phyloP scores from a whole-genome alignment of 768 basidiomycete genomes.

The Polyporus arcularius region DNA sequence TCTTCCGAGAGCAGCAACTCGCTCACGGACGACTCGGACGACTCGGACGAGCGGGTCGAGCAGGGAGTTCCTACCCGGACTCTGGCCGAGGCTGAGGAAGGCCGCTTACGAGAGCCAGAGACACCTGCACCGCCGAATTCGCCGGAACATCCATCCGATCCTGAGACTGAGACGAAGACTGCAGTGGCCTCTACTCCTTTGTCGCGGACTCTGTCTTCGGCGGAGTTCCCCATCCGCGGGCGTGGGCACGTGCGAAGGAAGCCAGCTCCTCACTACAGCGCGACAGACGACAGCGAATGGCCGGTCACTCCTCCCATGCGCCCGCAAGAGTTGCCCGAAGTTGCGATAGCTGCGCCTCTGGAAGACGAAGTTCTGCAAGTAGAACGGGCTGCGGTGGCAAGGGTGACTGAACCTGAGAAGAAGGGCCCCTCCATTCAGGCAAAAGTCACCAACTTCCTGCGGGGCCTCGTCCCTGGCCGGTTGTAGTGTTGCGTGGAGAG shows the following conservation, averaged over 20 bases:
- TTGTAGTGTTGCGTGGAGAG: no score
- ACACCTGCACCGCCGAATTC: neutral
- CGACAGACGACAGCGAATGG: conserved; percentile 1
- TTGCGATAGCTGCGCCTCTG: conserved; percentile 2
- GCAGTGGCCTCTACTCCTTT: neutral
- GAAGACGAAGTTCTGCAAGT: conserved; percentile 1
- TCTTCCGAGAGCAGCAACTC: conserved; percentile 10
- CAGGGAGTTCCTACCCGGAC: neutral
- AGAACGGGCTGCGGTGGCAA: neutral
- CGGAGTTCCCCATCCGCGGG: conserved; percentile 10
- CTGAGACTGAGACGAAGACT: neutral
- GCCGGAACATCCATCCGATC: neutral
- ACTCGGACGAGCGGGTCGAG: neutral
- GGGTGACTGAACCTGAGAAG: no score
- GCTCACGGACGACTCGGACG: neutral
- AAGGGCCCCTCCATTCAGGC: no score
- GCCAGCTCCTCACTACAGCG: neutral
- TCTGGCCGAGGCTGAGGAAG: neutral
- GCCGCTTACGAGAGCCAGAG: neutral
- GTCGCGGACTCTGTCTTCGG: neutral
- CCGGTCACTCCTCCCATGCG: conserved; percentile 20
- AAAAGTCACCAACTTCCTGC: neutral
- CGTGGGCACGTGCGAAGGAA: conserved; percentile 1
- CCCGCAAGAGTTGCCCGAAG: conserved; percentile 7
- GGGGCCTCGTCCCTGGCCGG: neutral